A percentile compares a stretch with the other conserved stretches of the same genome.
Evolutionary conservation across 1,284 basidiomycete genomes (phyloP).

Genomic region (Heterobasidion occidentale): DNA sequence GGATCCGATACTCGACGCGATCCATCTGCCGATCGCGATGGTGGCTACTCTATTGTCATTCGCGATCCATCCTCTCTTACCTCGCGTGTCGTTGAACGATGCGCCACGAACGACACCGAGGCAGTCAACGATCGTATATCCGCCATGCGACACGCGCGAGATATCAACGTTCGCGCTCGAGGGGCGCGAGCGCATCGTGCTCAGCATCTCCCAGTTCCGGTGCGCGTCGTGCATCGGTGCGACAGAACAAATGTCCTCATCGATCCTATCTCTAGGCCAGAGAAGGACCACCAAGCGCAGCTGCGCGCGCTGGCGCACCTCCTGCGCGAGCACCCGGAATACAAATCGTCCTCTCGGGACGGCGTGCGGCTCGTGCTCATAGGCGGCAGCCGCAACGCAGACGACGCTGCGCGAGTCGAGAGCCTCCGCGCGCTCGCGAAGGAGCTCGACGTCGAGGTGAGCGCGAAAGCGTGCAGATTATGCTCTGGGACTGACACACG

Average conservation of each 20-base stretch:
- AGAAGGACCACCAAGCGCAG: conserved; percentile 90
- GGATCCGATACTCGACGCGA: conserved; percentile 35
- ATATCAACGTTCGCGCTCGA: conserved; percentile 61
- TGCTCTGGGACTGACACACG: background rate
- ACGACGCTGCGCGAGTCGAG: conserved; percentile 68
- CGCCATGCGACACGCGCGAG: conserved; percentile 84
- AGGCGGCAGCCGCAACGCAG: conserved; percentile 77
- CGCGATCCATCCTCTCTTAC: conserved; percentile 13
- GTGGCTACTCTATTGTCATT: conserved; percentile 16
- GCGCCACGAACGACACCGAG: conserved; percentile 10
- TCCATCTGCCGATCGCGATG: conserved; percentile 26
- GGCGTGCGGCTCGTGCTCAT: conserved; percentile 62
- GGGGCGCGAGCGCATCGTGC: conserved; percentile 55
- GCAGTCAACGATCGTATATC: conserved; percentile 64
- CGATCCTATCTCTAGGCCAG: conserved; percentile 49
- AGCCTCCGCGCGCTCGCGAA: conserved; percentile 50
- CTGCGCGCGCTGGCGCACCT: conserved; percentile 64
- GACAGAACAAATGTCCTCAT: background rate
- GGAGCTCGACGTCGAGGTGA: conserved; percentile 61
- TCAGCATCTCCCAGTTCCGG: conserved; percentile 92
- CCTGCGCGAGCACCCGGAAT: conserved; percentile 53
- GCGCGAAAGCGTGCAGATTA: background rate
- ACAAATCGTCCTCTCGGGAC: conserved; percentile 22
- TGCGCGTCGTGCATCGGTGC: conserved; percentile 22
- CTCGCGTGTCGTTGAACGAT: background rate